A percentile compares a stretch with the other conserved stretches of the same genome.
phyloP scores from a whole-genome alignment of 2,329 filamentous ascomycete genomes.

The Aspergillus nomiae region DNA sequence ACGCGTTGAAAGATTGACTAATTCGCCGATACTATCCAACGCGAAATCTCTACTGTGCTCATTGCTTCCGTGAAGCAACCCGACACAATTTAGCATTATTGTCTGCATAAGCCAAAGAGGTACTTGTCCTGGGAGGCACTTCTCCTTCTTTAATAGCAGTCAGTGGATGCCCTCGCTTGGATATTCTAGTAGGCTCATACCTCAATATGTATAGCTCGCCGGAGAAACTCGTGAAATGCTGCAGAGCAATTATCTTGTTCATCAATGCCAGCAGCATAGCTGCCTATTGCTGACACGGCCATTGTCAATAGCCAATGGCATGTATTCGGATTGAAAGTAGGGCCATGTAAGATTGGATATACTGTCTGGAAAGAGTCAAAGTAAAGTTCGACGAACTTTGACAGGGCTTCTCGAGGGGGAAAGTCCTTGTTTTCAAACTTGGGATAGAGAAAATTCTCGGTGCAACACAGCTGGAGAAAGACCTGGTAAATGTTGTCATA shows the following conservation, averaged over 20 bases:
- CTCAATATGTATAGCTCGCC: constrained; percentile 39
- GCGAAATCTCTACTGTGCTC: constrained; percentile 28
- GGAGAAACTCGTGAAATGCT: constrained; percentile 46
- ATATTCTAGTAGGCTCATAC: constrained; percentile 22
- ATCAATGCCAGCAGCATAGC: constrained; percentile 33
- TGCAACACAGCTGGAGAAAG: constrained; percentile 37
- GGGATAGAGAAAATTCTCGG: constrained; percentile 30
- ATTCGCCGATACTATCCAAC: constrained; percentile 29
- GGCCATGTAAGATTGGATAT: constrained; percentile 44
- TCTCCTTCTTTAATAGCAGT: constrained; percentile 30
- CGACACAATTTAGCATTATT: constrained; percentile 35
- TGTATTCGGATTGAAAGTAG: constrained; percentile 38
- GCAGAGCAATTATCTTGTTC: constrained; percentile 31
- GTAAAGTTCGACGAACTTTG: constrained; percentile 37
- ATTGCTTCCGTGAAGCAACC: constrained; percentile 29
- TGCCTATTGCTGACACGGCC: constrained; percentile 44
- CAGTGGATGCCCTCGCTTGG: background rate
- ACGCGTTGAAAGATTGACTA: constrained; percentile 26
- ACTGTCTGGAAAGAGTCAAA: constrained; percentile 42
- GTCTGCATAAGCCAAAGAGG: constrained; percentile 35
- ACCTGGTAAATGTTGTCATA: constrained; percentile 32
- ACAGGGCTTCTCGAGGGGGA: constrained; percentile 28
- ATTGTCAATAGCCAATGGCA: constrained; percentile 45
- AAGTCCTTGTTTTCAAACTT: constrained; percentile 36
- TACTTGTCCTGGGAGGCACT: constrained; percentile 7